Percentiles rank a stretch among this genome's conserved stretches.
Evolutionary conservation across 306 rosid species (phyloP).

Genomic region (Datisca glomerata): DNA sequence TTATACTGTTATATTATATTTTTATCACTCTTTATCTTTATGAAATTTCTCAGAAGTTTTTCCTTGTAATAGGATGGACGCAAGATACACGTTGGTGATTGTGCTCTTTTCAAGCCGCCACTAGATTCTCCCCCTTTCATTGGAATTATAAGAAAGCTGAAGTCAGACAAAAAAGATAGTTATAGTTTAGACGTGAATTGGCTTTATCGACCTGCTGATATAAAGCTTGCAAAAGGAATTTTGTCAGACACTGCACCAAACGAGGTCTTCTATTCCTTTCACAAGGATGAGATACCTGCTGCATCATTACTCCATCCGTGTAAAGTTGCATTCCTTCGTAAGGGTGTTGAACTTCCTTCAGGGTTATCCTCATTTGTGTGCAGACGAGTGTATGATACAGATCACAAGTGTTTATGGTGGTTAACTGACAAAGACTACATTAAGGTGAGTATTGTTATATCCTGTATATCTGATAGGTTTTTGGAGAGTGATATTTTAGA

Average conservation of each 20-base stretch:
- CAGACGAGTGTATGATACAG: conserved; percentile 70
- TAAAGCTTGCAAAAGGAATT: conserved; percentile 63
- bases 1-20: too few species aligned
- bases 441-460: conserved; percentile 45
- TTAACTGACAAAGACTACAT: conserved; percentile 69
- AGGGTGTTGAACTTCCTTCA: conserved; percentile 83
- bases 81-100: conserved; percentile 76
- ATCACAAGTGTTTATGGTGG: conserved; percentile 83
- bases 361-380: conserved; percentile 94
- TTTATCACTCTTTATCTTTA: too few species aligned
- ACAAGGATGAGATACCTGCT: conserved; percentile 91
- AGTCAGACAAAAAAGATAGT: conserved; percentile 31
- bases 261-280: conserved; percentile 89
- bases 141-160: conserved; percentile 75
- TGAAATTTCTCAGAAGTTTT: too few species aligned
- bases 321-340: conserved; percentile 89
- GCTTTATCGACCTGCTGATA: conserved; percentile 84
- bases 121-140: conserved; percentile 79
- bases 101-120: conserved; percentile 95
- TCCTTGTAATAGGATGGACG: conserved; percentile 66
- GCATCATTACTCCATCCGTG: conserved; percentile 94
- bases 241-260: conserved; percentile 75
- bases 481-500: background rate
- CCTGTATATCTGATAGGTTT: conserved; percentile 1
- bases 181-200: conserved; percentile 64